Conservation (phyloP, 2,329 filamentous ascomycete species). For the Penicillium paneum region DNA sequence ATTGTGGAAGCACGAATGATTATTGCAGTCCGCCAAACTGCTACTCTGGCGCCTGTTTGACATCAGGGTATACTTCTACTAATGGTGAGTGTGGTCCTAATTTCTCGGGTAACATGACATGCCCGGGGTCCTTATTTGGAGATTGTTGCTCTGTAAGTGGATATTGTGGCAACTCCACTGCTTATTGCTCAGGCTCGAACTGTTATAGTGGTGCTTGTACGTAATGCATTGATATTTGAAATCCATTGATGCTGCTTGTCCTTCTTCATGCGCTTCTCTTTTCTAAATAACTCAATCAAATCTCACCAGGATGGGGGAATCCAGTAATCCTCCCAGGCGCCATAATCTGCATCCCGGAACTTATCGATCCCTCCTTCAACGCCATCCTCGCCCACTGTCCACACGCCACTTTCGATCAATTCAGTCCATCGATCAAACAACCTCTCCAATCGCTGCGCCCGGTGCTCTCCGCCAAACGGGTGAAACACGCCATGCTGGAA, state of each 20-base stretch:
- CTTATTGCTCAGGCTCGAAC: no score
- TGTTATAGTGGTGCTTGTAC: not conserved
- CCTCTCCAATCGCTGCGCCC: constrained; percentile 17
- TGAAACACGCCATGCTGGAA: not conserved
- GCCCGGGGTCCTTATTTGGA: no score
- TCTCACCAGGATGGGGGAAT: constrained; percentile 8
- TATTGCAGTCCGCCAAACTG: no score
- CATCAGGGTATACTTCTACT: no score
- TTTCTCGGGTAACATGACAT: no score
- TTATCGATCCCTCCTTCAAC: constrained; percentile 18
- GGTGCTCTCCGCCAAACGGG: constrained; percentile 11
- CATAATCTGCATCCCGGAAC: constrained; percentile 16
- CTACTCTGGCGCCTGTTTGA: no score
- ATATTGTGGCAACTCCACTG: no score
- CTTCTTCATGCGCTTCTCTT: not conserved
- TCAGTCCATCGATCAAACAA: constrained; percentile 16
- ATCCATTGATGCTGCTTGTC: not conserved
- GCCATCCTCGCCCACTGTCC: constrained; percentile 19
- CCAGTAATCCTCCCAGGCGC: constrained; percentile 16
- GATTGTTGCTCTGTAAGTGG: no score
- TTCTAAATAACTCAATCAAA: not conserved
- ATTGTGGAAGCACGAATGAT: no score
- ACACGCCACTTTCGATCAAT: constrained; percentile 17
- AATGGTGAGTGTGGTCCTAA: no score
- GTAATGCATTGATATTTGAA: not conserved